Conservation (phyloP, 345 rosid species). For the Hibiscus mutabilis region DNA sequence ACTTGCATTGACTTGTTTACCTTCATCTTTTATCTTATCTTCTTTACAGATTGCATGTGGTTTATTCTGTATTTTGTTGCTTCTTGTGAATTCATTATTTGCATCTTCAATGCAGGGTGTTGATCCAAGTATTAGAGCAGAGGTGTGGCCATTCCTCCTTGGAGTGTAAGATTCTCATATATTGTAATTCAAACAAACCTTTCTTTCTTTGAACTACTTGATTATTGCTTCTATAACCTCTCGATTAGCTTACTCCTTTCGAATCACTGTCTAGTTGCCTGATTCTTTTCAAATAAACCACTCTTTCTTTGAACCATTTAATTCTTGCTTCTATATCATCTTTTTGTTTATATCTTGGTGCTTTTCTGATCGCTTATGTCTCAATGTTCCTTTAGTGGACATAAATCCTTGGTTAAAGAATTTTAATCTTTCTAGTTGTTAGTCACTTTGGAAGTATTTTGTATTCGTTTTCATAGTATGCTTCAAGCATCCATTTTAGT, state of each 20-base stretch:
- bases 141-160: slow-evolving; percentile 96
- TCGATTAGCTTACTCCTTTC: not conserved
- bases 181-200: not conserved
- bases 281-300: not conserved
- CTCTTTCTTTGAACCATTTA: too few relatives aligned
- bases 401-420: not conserved
- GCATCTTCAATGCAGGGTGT: slow-evolving; percentile 51
- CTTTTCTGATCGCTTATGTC: not conserved
- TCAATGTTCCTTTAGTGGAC: not conserved
- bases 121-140: slow-evolving; percentile 81
- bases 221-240: not conserved
- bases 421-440: not conserved
- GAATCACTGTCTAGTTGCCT: not conserved
- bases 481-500: not conserved
- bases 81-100: slow-evolving; percentile 5
- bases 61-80: slow-evolving; percentile 10
- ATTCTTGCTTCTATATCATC: not conserved
- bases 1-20: not conserved
- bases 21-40: not conserved
- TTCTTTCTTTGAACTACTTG: not conserved
- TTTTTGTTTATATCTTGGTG: not conserved
- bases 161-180: slow-evolving; percentile 65
- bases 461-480: not conserved
- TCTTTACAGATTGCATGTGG: not conserved
- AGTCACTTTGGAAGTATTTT: not conserved